Evolutionary conservation across 73 alveolate genomes (phyloP), one percentile per base, ranked within the genome.

Genomic region (Diophrys appendiculata): DNA sequence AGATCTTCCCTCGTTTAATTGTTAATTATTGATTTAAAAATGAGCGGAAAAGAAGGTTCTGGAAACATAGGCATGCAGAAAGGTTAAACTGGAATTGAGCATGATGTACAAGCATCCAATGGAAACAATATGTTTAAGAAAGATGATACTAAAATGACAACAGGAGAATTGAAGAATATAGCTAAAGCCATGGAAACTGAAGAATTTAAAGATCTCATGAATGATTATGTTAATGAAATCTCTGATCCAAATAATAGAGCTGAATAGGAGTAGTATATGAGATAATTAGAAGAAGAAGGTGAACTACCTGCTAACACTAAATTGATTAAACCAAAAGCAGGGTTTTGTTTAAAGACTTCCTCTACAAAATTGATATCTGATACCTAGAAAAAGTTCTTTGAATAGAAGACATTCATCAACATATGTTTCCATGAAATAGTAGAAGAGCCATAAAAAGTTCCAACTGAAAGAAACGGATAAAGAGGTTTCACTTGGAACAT

Each of bases 211-310:
- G 95, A 88, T 14, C 72, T 97, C 87, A 84, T 97, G 95, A 94
- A 90, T 69, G 99, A 96, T 56, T 97, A 97, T 74, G 84, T 97
- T 71, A 85, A 95, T 18, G 99, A 97, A 87, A 96, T 97, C 33
- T 97, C 99, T 26, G 99, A 97, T 82, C 99, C 99, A 24, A 95
- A 97, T 35, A 92, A 95, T 80, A 86, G 90, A 65, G 95, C 88
- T 68, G 99, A 97, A 88, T 86, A 95, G 32, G 98, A 96, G 73
- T 89, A 92, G 69, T 97, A 96, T 90, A 90, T 96, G 65, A 92
- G 84, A 76, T 96, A 97, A 83, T 75, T 93, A 29, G 99, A 96
- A 87, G 96, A 87, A 72, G 90, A 88, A 35, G 97, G 97, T 23
- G 99, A 97, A 68, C 77, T 97, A 69, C 98, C 98, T 52, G 79